These are phyloP conservation scores for Gonapodya sp. DNA, from an alignment of 192 early-diverging fungal genomes.

Conservation along the genomic window DNA sequence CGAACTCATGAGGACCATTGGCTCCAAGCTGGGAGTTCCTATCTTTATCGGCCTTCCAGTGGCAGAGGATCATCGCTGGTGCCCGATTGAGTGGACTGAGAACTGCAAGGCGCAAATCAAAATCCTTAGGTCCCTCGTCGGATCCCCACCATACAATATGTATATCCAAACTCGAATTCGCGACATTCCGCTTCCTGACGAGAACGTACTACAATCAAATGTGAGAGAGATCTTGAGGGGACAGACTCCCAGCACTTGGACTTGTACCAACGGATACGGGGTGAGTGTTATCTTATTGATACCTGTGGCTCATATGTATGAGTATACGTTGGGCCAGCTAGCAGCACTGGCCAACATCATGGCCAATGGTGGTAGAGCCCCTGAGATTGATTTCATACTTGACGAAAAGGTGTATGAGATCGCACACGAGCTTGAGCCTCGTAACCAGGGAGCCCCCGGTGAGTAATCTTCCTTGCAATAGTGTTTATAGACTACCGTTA, in stretches of 20 bases:
- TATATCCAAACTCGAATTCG: not conserved
- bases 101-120: not conserved
- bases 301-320: not conserved
- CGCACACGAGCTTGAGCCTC: not conserved
- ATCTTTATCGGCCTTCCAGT: not conserved
- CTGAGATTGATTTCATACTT: not conserved
- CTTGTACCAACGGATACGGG: not conserved
- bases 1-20: not conserved
- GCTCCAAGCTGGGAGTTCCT: not conserved
- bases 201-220: not conserved
- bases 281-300: not conserved
- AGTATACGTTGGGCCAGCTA: not conserved
- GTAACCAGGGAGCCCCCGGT: not conserved
- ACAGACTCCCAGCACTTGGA: not conserved
- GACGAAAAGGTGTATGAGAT: not conserved
- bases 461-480: not conserved
- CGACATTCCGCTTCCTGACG: not conserved
- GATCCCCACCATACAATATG: not conserved
- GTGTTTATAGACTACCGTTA: too few species aligned
- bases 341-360: slow-evolving; percentile 5
- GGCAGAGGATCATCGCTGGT: not conserved
- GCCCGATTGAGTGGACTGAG: not conserved
- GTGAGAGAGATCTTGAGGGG: not conserved
- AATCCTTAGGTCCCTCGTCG: not conserved
- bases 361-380: not conserved